phyloP scores from a whole-genome alignment of 2,329 filamentous ascomycete species.

The Lanzia echinophila region DNA sequence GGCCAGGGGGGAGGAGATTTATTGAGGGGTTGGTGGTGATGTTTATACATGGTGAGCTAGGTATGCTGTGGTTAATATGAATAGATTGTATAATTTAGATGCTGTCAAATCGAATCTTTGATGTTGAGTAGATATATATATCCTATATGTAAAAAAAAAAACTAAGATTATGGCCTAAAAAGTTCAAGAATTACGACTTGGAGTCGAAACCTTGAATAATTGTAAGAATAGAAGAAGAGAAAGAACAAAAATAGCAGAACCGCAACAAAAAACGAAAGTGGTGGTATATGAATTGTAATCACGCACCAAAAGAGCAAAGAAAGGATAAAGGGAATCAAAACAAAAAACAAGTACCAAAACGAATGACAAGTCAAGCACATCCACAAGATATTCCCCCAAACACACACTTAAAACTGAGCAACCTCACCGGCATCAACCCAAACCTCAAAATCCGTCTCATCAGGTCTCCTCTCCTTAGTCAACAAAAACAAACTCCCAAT shows the following conservation, averaged over 20 bases:
- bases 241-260: background rate
- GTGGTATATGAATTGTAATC: background rate
- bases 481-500: slow-evolving; percentile 1
- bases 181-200: no score
- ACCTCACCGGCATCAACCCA: background rate
- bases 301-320: background rate
- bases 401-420: background rate
- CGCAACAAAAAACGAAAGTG: background rate
- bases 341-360: background rate
- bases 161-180: no score
- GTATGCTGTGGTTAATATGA: no score
- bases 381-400: background rate
- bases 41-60: no score
- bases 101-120: no score
- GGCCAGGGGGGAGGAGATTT: no score
- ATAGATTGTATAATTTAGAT: no score
- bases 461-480: background rate
- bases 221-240: background rate
- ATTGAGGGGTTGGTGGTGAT: no score
- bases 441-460: background rate
- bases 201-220: background rate
- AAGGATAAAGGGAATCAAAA: background rate
- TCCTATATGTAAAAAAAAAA: no score
- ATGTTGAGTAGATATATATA: no score
- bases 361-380: no score